phyloP scores from a whole-genome alignment of 495 filamentous ascomycete species.

The Penicillium paradoxum region DNA sequence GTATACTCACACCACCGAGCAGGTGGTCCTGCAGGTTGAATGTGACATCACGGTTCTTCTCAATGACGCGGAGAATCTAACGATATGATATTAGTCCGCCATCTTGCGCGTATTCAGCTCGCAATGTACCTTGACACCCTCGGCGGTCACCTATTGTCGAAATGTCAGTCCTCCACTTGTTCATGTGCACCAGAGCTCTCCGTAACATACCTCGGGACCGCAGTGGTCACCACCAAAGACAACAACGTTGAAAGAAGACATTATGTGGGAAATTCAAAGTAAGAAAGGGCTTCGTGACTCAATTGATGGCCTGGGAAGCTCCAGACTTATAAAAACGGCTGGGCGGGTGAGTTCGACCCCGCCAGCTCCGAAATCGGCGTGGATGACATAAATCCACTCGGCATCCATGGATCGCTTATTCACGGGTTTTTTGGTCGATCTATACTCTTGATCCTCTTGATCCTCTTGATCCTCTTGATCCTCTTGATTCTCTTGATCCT shows the following conservation, averaged over 20 bases:
- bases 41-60: conserved; percentile 59
- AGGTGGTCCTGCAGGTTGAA: conserved; percentile 94
- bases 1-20: conserved; percentile 77
- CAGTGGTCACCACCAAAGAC: conserved; percentile 89
- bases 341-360: conserved; percentile 26
- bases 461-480: no score
- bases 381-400: conserved; percentile 5
- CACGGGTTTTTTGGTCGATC: background rate
- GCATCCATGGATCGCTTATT: background rate
- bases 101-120: background rate
- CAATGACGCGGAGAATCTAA: conserved; percentile 63
- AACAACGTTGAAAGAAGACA: conserved; percentile 53
- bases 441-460: background rate
- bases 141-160: conserved; percentile 49
- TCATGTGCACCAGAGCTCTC: conserved; percentile 1
- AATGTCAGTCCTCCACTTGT: conserved; percentile 3
- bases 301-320: conserved; percentile 16
- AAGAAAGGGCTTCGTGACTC: conserved; percentile 7
- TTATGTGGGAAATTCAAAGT: conserved; percentile 18
- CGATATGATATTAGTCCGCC: conserved; percentile 3
- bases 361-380: conserved; percentile 30
- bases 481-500: no score
- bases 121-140: conserved; percentile 74
- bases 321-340: conserved; percentile 22
- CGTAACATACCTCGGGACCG: conserved; percentile 75